Evolutionary conservation across 2,329 filamentous ascomycete genomes (phyloP).

Genomic region (Colletotrichum tropicicola): DNA sequence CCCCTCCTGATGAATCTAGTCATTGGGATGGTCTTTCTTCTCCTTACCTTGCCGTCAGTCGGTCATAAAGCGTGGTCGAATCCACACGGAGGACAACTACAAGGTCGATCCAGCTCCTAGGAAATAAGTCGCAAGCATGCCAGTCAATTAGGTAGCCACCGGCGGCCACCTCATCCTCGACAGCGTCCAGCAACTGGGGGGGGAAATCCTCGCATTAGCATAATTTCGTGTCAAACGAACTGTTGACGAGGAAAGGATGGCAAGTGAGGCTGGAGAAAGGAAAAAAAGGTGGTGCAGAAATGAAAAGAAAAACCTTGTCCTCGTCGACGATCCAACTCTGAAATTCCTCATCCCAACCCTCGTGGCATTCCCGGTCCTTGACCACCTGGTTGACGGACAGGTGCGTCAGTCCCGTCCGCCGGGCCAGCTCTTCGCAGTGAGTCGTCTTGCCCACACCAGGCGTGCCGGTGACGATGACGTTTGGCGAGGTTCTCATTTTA

Average conservation of each 20-base stretch:
- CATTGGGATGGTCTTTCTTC: too few species aligned
- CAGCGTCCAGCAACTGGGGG: slow-evolving; percentile 77
- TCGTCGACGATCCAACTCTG: slow-evolving; percentile 95
- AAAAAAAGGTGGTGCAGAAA: too few species aligned
- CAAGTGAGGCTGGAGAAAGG: too few species aligned
- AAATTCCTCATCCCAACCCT: slow-evolving; percentile 86
- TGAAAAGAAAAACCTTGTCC: slow-evolving; percentile 88
- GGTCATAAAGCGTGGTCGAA: slow-evolving; percentile 83
- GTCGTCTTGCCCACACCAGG: slow-evolving; percentile 96
- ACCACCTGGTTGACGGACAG: slow-evolving; percentile 91
- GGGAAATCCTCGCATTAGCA: slow-evolving; percentile 9
- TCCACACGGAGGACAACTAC: slow-evolving; percentile 90
- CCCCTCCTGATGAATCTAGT: too few species aligned
- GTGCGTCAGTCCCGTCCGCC: slow-evolving; percentile 80
- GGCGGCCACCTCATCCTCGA: slow-evolving; percentile 80
- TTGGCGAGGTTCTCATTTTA: slow-evolving; percentile 67
- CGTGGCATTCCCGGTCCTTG: slow-evolving; percentile 87
- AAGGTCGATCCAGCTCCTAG: slow-evolving; percentile 91
- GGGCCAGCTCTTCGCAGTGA: slow-evolving; percentile 83
- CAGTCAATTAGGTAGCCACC: slow-evolving; percentile 95
- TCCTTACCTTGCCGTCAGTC: slow-evolving; percentile 74
- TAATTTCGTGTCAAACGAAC: neutral
- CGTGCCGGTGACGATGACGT: slow-evolving; percentile 95
- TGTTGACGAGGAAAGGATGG: too few species aligned
- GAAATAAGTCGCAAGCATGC: slow-evolving; percentile 97